phyloP scores from a whole-genome alignment of 495 filamentous ascomycete genomes.

The Jackrogersella minutella region DNA sequence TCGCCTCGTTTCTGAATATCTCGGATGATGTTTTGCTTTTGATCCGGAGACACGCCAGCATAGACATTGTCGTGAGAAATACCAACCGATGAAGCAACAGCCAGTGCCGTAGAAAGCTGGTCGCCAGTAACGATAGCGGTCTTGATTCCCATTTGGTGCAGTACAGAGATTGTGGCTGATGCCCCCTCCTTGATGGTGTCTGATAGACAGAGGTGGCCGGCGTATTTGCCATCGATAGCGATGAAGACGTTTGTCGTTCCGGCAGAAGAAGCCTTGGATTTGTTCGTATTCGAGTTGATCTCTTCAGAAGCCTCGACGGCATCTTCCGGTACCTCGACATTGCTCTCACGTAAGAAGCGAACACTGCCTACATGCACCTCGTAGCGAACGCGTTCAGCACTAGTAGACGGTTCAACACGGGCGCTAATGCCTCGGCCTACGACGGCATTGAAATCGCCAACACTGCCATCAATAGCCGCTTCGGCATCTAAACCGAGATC shows the following conservation, averaged over 20 bases:
- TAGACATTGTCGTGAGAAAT: constrained; percentile 78
- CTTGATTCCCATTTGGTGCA: constrained; percentile 83
- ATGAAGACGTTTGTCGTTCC: constrained; percentile 92
- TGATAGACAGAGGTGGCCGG: constrained; percentile 81
- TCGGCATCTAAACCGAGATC: constrained; percentile 77
- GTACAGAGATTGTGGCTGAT: constrained; percentile 80
- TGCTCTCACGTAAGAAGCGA: constrained; percentile 73
- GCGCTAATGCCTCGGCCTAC: constrained; percentile 90
- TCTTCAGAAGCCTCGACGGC: constrained; percentile 64
- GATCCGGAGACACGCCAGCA: constrained; percentile 83
- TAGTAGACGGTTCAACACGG: constrained; percentile 75
- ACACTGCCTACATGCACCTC: constrained; percentile 84
- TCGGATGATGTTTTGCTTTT: constrained; percentile 86
- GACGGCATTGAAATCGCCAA: constrained; percentile 82
- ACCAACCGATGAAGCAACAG: constrained; percentile 83
- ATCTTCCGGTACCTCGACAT: constrained; percentile 69
- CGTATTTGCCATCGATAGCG: constrained; percentile 80
- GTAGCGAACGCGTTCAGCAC: constrained; percentile 71
- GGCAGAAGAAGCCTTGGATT: constrained; percentile 48
- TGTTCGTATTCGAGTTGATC: constrained; percentile 60
- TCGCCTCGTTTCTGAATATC: constrained; percentile 74
- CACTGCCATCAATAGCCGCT: constrained; percentile 77
- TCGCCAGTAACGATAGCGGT: constrained; percentile 95
- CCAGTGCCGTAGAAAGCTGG: constrained; percentile 78
- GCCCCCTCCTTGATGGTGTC: constrained; percentile 92